Conservation (phyloP, 2,329 filamentous ascomycete species). For the Proliferodiscus dingleyae region DNA sequence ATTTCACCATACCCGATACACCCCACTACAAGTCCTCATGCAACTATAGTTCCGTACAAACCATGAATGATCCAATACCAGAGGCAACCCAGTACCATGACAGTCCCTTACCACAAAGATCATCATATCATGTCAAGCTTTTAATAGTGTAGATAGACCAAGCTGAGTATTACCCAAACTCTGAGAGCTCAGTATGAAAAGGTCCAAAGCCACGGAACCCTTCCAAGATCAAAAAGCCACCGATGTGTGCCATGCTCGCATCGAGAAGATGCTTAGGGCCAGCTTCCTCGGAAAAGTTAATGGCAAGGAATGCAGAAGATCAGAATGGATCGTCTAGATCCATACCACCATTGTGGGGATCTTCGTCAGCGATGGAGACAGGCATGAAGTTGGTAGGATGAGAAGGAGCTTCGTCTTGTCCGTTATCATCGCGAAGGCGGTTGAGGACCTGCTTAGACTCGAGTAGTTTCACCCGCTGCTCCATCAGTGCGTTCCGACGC, state of each 20-base stretch:
- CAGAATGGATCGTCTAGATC: not conserved
- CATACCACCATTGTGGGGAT: too few relatives aligned
- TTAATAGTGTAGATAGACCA: not conserved
- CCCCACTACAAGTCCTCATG: too few relatives aligned
- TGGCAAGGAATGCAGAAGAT: not conserved
- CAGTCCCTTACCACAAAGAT: not conserved
- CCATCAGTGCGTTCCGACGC: not conserved
- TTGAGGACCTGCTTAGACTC: not conserved
- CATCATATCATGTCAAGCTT: not conserved
- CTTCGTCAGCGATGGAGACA: too few relatives aligned
- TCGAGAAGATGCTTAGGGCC: too few relatives aligned
- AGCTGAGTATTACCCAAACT: not conserved
- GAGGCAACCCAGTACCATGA: not conserved
- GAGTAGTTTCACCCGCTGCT: not conserved
- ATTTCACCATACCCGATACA: not conserved
- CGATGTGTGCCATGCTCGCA: too few relatives aligned
- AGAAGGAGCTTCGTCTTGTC: not conserved
- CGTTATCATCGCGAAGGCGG: not conserved
- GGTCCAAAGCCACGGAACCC: not conserved
- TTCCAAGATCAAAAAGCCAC: too few relatives aligned
- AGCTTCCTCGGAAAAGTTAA: not conserved
- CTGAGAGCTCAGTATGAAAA: not conserved
- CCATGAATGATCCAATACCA: too few relatives aligned
- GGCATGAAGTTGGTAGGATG: not conserved
- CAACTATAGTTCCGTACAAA: too few relatives aligned